A percentile compares a stretch with the other conserved stretches of the same genome.
Conservation (phyloP, 2,329 filamentous ascomycete species). For the Neofusicoccum sp. region DNA sequence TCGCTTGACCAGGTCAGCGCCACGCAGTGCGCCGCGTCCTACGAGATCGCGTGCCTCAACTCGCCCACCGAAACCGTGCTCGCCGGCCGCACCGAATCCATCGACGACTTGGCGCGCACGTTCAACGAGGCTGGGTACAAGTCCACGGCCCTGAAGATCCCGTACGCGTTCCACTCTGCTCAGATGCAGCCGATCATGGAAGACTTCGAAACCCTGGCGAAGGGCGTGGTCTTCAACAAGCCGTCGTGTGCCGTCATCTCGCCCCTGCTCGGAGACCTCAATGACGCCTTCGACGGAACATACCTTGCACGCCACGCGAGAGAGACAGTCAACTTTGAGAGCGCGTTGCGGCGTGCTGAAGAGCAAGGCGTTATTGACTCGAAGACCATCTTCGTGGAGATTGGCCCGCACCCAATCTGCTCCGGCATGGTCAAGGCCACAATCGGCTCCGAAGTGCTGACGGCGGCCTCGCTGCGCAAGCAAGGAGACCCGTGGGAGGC, state of each 20-base stretch:
- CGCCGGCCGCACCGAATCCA: conserved; percentile 25
- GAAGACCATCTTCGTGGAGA: conserved; percentile 22
- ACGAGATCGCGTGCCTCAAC: conserved; percentile 33
- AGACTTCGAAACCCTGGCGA: conserved; percentile 35
- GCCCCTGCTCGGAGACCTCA: conserved; percentile 43
- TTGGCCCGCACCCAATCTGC: conserved; percentile 50
- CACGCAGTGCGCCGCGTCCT: neutral
- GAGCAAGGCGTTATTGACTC: neutral
- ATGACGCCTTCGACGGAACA: conserved; percentile 38
- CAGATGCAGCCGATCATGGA: conserved; percentile 45
- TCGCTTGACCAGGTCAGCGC: neutral
- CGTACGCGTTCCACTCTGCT: conserved; percentile 27
- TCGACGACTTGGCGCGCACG: conserved; percentile 1
- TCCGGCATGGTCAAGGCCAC: conserved; percentile 36
- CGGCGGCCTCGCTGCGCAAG: conserved; percentile 15
- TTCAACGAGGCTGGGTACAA: conserved; percentile 18
- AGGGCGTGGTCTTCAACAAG: conserved; percentile 24
- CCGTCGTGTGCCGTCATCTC: conserved; percentile 43
- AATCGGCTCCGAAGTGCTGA: conserved; percentile 7
- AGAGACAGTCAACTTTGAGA: conserved; percentile 35
- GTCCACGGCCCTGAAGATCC: conserved; percentile 22
- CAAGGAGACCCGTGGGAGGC: conserved; percentile 25
- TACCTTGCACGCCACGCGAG: conserved; percentile 43
- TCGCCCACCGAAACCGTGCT: conserved; percentile 31
- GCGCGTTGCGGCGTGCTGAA: no score